phyloP scores from a whole-genome alignment of 495 filamentous ascomycete genomes.

The Aspergillus cristatus region DNA sequence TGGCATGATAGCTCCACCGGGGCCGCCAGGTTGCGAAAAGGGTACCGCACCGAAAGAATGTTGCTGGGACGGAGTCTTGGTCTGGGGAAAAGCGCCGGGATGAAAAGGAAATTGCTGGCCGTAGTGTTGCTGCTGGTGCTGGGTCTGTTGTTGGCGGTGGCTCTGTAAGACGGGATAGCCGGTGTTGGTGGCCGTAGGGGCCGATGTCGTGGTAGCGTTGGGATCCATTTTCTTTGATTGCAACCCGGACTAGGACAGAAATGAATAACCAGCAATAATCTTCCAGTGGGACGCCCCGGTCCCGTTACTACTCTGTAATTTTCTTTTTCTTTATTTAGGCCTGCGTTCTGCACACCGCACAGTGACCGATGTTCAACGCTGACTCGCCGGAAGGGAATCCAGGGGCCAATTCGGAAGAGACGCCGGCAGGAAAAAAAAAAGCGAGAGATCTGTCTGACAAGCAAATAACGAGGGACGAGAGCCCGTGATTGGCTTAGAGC shows the following conservation, averaged over 20 bases:
- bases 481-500: slow-evolving; percentile 16
- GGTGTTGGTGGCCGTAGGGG: too few relatives aligned
- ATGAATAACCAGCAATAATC: too few relatives aligned
- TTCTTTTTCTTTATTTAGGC: neutral
- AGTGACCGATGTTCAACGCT: slow-evolving; percentile 1
- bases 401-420: too few relatives aligned
- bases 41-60: slow-evolving; percentile 34
- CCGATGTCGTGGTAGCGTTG: slow-evolving; percentile 16
- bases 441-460: too few relatives aligned
- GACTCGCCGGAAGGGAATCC: slow-evolving; percentile 15
- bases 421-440: too few relatives aligned
- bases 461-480: slow-evolving; percentile 1
- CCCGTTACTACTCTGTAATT: neutral
- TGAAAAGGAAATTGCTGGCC: slow-evolving; percentile 31
- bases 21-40: slow-evolving; percentile 27
- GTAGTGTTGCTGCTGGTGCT: slow-evolving; percentile 14
- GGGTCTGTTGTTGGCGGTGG: too few relatives aligned
- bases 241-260: neutral
- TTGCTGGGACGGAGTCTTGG: slow-evolving; percentile 22
- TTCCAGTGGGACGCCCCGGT: neutral
- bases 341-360: neutral
- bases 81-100: slow-evolving; percentile 33
- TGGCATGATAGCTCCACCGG: slow-evolving; percentile 38
- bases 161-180: slow-evolving; percentile 27
- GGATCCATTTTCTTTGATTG: slow-evolving; percentile 29